These are phyloP conservation scores for Rhizodiscina lignyota DNA, from an alignment of 495 filamentous ascomycete genomes.

Conservation along the genomic window DNA sequence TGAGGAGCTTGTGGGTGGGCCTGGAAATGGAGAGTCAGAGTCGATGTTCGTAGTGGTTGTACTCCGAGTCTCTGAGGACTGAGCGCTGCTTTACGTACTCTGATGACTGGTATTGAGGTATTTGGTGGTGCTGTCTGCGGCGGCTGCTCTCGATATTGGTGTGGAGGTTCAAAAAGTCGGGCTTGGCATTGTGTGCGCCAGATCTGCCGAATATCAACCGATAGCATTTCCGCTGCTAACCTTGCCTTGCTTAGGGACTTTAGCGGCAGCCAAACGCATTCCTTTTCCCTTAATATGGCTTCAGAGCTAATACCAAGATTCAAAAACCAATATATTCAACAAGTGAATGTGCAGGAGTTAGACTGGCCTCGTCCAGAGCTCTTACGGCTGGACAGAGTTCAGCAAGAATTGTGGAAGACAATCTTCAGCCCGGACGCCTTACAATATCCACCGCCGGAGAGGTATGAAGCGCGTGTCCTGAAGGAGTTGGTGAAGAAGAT, in stretches of 20 bases:
- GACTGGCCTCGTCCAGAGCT: slow-evolving; percentile 34
- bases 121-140: neutral
- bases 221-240: no score
- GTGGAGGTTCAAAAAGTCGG: no score
- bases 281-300: slow-evolving; percentile 1
- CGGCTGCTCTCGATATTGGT: no score
- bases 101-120: no score
- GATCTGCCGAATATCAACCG: no score
- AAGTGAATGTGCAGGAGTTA: slow-evolving; percentile 38
- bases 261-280: no score
- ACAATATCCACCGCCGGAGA: slow-evolving; percentile 35
- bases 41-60: neutral
- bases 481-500: slow-evolving; percentile 50
- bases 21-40: slow-evolving; percentile 3
- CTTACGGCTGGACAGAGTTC: slow-evolving; percentile 36
- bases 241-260: no score
- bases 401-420: slow-evolving; percentile 41
- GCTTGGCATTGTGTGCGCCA: no score
- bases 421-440: slow-evolving; percentile 43
- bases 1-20: slow-evolving; percentile 15
- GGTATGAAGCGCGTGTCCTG: slow-evolving; percentile 55
- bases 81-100: no score
- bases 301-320: slow-evolving; percentile 25
- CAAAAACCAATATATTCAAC: slow-evolving; percentile 49
- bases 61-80: no score